Base-by-base conservation (phyloP, 2,329 filamentous ascomycete genomes). In the Elsinoe arachidis region DNA sequence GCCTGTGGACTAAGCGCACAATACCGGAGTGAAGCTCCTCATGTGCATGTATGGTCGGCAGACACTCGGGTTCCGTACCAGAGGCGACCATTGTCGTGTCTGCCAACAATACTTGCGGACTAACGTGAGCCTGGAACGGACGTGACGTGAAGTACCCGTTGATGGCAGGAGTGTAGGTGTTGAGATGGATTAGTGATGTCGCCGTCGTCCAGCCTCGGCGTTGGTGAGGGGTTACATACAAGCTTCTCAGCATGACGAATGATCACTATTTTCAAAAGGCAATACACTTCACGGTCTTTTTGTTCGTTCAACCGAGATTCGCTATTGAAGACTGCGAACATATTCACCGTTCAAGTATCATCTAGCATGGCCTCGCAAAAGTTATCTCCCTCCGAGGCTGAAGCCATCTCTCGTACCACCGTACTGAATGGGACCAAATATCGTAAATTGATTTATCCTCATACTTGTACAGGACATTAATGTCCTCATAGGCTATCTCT, bases 401-500 rank as follows among this genome's bases (percentile, higher is more conserved):
- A 56, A 35, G 43, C 39, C 17, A 43, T 56, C 26, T 26, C 54
- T n/a, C 39, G 47, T 17, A 47, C 54, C 33, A 34, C 54, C 3
- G 33, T 49, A 2, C 54, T 56, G 15, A 56, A 56, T 21, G 54
- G 41, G 17, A 56, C 54, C 33, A 56, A 47, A 38, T 56, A 56
- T 12, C 39, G 54, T 56, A 15, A 11, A 33, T 41, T 6, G 14
- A 34, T 2, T 15, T 17, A 14, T 19, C n/a, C 34, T 39, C 2
- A 39, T 15, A n/a, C 34, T n/a, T 2, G 3, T 41, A 12, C 34
- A 30, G 7, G 3, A 34, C 11, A 5, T 4, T 17, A 19, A 19
- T 44, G 10, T 26, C 6, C 11, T 6, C 12, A 35, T 35, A 76
- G 73, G 79, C 51, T 84, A 83, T 63, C 69, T 83, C 30, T 74